Conservation (phyloP, 495 filamentous ascomycete genomes). For the Cercophora scortea region DNA sequence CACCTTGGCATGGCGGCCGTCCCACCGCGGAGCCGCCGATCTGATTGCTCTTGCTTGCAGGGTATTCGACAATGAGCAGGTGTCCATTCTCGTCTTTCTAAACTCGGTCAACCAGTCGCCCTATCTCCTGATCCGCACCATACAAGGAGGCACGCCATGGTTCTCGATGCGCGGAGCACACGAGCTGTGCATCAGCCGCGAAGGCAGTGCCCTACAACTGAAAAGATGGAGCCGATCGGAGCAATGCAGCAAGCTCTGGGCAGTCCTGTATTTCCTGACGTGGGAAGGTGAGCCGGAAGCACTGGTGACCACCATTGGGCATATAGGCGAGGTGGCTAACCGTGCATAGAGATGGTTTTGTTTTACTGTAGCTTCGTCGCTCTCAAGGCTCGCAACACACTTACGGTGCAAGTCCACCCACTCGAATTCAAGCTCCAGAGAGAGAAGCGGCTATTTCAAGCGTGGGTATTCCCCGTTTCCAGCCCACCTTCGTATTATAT, state of each 20-base stretch:
- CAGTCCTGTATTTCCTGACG: conserved; percentile 43
- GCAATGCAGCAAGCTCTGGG: conserved; percentile 40
- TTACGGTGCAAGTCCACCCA: conserved; percentile 41
- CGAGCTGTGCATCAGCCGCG: conserved; percentile 40
- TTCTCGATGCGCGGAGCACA: conserved; percentile 40
- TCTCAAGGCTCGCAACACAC: conserved; percentile 60
- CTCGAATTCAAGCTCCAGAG: conserved; percentile 53
- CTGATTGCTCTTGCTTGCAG: conserved; percentile 15
- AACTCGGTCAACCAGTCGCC: conserved; percentile 31
- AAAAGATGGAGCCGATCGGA: conserved; percentile 39
- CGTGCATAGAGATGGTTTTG: conserved; percentile 55
- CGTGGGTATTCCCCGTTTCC: conserved; percentile 38
- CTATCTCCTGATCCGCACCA: conserved; percentile 32
- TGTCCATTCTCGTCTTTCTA: conserved; percentile 42
- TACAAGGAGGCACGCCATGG: conserved; percentile 32
- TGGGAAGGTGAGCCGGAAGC: conserved; percentile 41
- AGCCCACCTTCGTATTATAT: background rate
- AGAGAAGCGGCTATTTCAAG: conserved; percentile 62
- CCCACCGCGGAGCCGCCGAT: background rate
- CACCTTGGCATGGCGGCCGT: too few relatives aligned
- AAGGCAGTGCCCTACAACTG: conserved; percentile 38
- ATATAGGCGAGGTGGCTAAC: background rate
- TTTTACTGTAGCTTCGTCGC: conserved; percentile 73
- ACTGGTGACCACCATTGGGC: background rate
- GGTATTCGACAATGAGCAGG: conserved; percentile 41